These are phyloP conservation scores for Trichoderma sp. DNA, from an alignment of 2,329 filamentous ascomycete genomes.

Conservation along the genomic window DNA sequence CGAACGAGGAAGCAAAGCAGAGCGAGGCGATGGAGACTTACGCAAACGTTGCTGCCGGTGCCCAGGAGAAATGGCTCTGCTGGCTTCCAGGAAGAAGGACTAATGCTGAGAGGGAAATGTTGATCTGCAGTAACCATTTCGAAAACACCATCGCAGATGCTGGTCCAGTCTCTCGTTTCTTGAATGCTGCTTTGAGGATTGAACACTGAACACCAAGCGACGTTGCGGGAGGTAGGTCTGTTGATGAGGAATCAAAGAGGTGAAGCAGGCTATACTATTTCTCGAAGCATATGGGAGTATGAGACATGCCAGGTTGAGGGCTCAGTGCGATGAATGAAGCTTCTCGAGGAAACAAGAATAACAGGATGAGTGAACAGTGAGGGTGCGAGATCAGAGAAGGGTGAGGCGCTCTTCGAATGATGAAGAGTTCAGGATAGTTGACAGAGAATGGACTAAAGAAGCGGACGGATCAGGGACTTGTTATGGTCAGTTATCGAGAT, in stretches of 20 bases:
- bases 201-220: background rate
- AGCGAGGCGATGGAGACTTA: slow-evolving; percentile 4
- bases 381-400: background rate
- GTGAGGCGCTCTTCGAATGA: background rate
- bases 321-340: background rate
- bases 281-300: background rate
- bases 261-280: background rate
- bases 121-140: slow-evolving; percentile 23
- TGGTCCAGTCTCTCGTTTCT: background rate
- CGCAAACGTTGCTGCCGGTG: slow-evolving; percentile 19
- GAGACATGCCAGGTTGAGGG: background rate
- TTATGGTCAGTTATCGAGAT: slow-evolving; percentile 3
- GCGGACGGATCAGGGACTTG: background rate
- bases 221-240: background rate
- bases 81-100: slow-evolving; percentile 23
- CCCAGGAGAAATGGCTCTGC: slow-evolving; percentile 18
- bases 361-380: background rate
- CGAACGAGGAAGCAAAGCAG: background rate
- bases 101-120: slow-evolving; percentile 22
- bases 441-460: background rate
- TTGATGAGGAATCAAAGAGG: slow-evolving; percentile 1
- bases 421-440: background rate
- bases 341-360: background rate
- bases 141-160: slow-evolving; percentile 13
- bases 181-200: background rate